Base-by-base conservation (phyloP, 805 yeast genomes). In the Yamadazyma laniorum region DNA sequence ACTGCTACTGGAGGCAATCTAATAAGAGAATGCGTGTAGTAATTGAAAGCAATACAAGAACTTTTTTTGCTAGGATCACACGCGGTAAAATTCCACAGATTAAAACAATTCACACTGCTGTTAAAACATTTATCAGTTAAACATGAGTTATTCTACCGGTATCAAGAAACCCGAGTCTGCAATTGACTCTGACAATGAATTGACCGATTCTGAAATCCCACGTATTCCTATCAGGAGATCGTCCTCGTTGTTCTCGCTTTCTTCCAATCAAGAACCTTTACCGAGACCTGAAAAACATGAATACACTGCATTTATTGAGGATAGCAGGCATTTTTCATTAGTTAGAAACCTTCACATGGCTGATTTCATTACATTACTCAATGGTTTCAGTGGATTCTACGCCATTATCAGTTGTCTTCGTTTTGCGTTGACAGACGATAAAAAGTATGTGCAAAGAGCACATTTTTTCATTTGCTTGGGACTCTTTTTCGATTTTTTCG, bases 381-480 rank as follows among this genome's bases (percentile, higher is more conserved):
- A 93, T 62, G 96, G 97, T 18, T 88, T 87, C 58, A 82, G 90
- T 34, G 99, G 98, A 0, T 90, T 93, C 59, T 87, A 88, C 58
- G 82, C 96, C 22, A 83, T 91, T 47, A 74, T 93, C 29, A 83
- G 95, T 30, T 86, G 96, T 61, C 66, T 88, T 45, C 74, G 96
- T 55, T 93, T 78, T 61, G 79, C 90, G 4, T 67, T 80, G 36
- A 85, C 91, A 3, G 80, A 79, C 11, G 70, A 79, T 49, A 64
- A 78, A 6, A 84, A 80, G 54, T 84, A 85, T 58, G 77, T 82
- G 22, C 91, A 85, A 65, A 74, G 96, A 51, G 96, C 98, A 2
- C 90, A 89, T 65, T 80, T 84, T 48, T 88, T 85, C 65, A 87
- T 89, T 30, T 73, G 85, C n/a, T 69, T 91, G 49, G 99, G 99